Conservation (phyloP, 306 rosid genomes). For the Coriaria nepalensis region DNA sequence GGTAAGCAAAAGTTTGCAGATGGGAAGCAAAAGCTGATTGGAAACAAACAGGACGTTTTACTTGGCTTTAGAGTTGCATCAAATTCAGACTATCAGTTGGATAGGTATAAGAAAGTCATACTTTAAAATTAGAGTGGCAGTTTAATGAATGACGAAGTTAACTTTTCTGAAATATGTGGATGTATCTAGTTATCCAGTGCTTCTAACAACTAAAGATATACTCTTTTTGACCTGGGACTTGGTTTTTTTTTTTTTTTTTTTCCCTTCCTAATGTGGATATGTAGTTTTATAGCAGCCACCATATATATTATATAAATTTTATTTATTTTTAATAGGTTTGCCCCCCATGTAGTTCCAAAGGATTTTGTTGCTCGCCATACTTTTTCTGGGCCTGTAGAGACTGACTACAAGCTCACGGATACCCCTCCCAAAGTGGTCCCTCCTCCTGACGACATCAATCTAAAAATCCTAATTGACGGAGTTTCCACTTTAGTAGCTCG, state of each 20-base stretch:
- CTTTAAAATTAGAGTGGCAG: background rate
- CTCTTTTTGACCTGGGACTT: no score
- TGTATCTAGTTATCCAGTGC: no score
- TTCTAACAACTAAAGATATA: no score
- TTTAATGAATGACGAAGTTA: background rate
- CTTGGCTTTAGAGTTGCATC: constrained; percentile 73
- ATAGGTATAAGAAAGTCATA: constrained; percentile 39
- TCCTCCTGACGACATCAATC: constrained; percentile 68
- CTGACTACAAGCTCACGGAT: constrained; percentile 41
- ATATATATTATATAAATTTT: no score
- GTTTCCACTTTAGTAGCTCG: constrained; percentile 87
- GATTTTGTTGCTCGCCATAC: constrained; percentile 64
- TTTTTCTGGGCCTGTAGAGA: constrained; percentile 64
- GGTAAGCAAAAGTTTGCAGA: constrained; percentile 38
- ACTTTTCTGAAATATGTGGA: constrained; percentile 1
- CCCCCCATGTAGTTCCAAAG: constrained; percentile 73
- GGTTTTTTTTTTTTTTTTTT: no score
- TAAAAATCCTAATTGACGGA: constrained; percentile 82
- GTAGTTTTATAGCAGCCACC: no score
- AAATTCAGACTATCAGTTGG: constrained; percentile 60
- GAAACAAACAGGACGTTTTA: constrained; percentile 39
- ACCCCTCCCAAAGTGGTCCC: constrained; percentile 57
- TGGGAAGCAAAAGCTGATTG: constrained; percentile 30
- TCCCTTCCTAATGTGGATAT: no score
- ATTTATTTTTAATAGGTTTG: constrained; percentile 31